Base-by-base conservation (phyloP, 139 green algal genomes). In the Klebsormidium nitens region DNA sequence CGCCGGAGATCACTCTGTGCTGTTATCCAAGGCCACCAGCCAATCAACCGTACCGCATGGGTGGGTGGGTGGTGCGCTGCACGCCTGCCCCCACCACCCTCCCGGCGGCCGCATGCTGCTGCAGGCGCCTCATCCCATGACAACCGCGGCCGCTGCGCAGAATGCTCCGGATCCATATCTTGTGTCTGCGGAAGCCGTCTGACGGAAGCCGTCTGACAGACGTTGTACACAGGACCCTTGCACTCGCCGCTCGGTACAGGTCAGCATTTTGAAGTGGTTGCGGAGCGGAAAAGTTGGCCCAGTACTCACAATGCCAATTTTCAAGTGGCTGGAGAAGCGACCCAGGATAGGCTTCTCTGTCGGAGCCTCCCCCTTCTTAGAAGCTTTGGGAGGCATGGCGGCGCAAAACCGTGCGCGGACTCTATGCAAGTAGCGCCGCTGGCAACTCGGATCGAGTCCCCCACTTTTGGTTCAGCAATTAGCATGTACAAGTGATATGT, bases 301-400 rank as follows among this genome's bases (percentile, higher is more conserved):
- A 17, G 14, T 17, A 36, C 64, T 38, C 47, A 77, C 37, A 55
- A 66, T 70, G 26, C 65, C 48, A n/a, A 91, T 87, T 83, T 96
- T 96, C 46, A 96, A 62, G 71, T 96, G 88, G 40, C 77, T 88
- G 40, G 79, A 93, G 87, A 98, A 98, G 32, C 93, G 82, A 4
- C 93, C 93, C 52, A 98, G 79, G 0, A 98, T 82, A 0, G 92
- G 91, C 64, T 86, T 85, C 69, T 95, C 88, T 69, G 39, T 78
- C 32, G 84, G 84, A 38, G 84, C 84, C 36, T 95, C 88, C 69
- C 89, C 89, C 73, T 95, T 95, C 69, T 91, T 94, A 1, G 89
- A 87, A 1, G 89, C 62, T 87, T 95, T 96, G 17, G 70, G 61
- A 46, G 61, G 61, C 70, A 71, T 72, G 23, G 61, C 61, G 3